Conservation (phyloP, 768 basidiomycete genomes). For the Rhizopogon roseolus region DNA sequence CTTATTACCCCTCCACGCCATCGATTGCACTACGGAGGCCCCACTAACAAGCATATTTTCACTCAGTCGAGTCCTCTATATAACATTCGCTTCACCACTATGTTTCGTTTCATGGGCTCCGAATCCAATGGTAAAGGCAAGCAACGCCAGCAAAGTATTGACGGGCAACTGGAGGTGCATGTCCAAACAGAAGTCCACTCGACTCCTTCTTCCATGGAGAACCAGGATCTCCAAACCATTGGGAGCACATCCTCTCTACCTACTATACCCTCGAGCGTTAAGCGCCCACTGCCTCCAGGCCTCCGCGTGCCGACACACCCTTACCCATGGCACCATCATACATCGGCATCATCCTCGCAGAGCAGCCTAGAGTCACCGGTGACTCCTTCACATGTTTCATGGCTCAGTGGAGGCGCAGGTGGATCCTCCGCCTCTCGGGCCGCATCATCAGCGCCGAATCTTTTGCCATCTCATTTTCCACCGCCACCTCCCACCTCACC, state of each 20-base stretch:
- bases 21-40: slow-evolving; percentile 1
- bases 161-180: slow-evolving; percentile 19
- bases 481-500: slow-evolving; percentile 27
- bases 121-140: slow-evolving; percentile 23
- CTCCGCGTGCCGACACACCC: slow-evolving; percentile 28
- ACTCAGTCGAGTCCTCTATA: neutral
- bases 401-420: slow-evolving; percentile 22
- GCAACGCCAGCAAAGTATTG: slow-evolving; percentile 13
- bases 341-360: slow-evolving; percentile 24
- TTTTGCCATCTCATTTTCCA: slow-evolving; percentile 19
- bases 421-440: slow-evolving; percentile 7
- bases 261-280: slow-evolving; percentile 17
- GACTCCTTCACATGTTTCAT: slow-evolving; percentile 36
- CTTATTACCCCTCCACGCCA: neutral
- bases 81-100: slow-evolving; percentile 5
- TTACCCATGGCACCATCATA: slow-evolving; percentile 31
- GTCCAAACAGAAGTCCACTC: slow-evolving; percentile 23
- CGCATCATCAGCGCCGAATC: slow-evolving; percentile 5
- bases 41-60: neutral
- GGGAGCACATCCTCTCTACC: slow-evolving; percentile 14
- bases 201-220: slow-evolving; percentile 12
- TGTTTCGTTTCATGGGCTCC: slow-evolving; percentile 27
- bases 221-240: slow-evolving; percentile 12
- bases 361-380: slow-evolving; percentile 26
- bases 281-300: slow-evolving; percentile 23